These are phyloP conservation scores for Jaltomata sinuosa DNA, from an alignment of 257 asterid genomes.

Conservation along the genomic window DNA sequence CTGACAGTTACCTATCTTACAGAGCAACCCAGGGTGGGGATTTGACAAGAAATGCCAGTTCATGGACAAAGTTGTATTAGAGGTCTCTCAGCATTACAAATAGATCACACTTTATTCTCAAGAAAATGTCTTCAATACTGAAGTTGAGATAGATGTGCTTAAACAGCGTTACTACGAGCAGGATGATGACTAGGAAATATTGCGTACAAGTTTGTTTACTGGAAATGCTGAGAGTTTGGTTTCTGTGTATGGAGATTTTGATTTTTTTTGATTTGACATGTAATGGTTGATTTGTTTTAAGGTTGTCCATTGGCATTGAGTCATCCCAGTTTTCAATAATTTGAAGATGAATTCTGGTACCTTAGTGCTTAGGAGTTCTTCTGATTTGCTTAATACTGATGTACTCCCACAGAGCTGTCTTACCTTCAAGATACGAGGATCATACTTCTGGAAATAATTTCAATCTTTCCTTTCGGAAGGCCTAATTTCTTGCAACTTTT, in stretches of 20 bases:
- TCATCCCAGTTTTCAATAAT: not conserved
- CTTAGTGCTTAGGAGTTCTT: not conserved
- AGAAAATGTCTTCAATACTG: not conserved
- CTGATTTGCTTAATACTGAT: not conserved
- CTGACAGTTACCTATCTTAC: slow-evolving; percentile 10
- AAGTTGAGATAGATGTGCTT: not conserved
- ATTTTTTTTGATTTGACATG: not conserved
- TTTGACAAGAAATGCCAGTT: slow-evolving; percentile 81
- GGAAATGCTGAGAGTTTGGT: not conserved
- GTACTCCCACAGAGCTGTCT: not conserved
- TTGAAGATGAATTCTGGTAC: not conserved
- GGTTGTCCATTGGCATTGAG: not conserved
- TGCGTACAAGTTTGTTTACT: not conserved
- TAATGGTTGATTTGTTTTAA: not conserved
- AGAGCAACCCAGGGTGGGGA: slow-evolving; percentile 98
- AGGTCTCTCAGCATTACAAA: slow-evolving; percentile 60
- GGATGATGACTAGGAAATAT: not conserved
- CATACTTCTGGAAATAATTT: not conserved
- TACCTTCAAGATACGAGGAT: not conserved
- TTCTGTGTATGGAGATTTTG: not conserved
- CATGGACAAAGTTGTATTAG: slow-evolving; percentile 74
- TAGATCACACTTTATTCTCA: slow-evolving; percentile 10
- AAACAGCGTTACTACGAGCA: not conserved
- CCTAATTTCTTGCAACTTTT: not conserved
- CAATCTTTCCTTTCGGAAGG: not conserved